phyloP scores from a whole-genome alignment of 2,329 filamentous ascomycete genomes.

The Geoglossum cookeanum region DNA sequence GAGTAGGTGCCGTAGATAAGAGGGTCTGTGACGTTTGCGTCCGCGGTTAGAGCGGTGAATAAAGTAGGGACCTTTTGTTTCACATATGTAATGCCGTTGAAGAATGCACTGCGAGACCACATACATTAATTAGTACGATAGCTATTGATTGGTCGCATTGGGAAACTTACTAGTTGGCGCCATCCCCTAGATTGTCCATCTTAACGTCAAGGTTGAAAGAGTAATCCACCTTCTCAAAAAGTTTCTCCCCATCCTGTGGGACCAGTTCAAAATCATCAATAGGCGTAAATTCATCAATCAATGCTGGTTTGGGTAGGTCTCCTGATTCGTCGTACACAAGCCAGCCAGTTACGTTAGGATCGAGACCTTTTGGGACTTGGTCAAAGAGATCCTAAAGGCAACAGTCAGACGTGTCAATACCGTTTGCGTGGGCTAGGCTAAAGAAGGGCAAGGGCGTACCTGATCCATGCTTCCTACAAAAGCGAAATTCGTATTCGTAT shows the following conservation, averaged over 20 bases:
- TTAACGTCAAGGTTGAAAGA: conserved; percentile 42
- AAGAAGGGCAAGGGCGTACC: conserved; percentile 12
- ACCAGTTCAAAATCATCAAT: conserved; percentile 58
- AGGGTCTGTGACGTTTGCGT: conserved; percentile 34
- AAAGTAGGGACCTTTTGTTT: conserved; percentile 59
- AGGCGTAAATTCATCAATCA: conserved; percentile 41
- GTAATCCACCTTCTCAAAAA: conserved; percentile 42
- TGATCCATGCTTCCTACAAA: conserved; percentile 32
- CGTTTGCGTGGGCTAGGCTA: too few species aligned
- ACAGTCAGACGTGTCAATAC: conserved; percentile 19
- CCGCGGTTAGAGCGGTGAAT: conserved; percentile 52
- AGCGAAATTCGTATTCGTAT: conserved; percentile 36
- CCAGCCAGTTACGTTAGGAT: conserved; percentile 41
- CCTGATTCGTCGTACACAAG: conserved; percentile 33
- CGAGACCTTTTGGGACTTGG: conserved; percentile 42
- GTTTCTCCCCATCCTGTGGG: conserved; percentile 44
- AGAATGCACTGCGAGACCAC: conserved; percentile 30
- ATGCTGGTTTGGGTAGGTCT: conserved; percentile 28
- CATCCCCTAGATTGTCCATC: conserved; percentile 50
- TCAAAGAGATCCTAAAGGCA: conserved; percentile 43
- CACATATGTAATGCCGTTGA: conserved; percentile 63
- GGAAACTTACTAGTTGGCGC: conserved; percentile 40
- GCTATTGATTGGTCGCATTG: conserved; percentile 7
- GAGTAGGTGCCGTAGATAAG: conserved; percentile 42
- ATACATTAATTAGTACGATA: conserved; percentile 3